Evolutionary conservation across 768 basidiomycete species (phyloP).

Genomic region (Tricholomella constricta): DNA sequence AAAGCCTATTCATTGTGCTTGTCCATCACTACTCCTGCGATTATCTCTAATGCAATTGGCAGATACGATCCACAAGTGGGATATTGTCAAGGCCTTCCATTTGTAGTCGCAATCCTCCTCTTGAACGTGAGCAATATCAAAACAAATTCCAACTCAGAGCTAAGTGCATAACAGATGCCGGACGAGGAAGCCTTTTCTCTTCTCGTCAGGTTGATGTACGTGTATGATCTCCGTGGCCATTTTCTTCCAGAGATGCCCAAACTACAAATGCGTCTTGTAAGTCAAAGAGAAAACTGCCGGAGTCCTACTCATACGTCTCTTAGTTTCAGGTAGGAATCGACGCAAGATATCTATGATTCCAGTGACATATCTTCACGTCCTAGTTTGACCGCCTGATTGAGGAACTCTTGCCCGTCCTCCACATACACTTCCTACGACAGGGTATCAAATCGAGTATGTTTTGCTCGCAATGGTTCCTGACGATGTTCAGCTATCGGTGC

Average conservation of each 20-base stretch:
- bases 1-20: conserved; percentile 94
- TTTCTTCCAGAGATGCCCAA: conserved; percentile 99
- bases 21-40: conserved; percentile 1
- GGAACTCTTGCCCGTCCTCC: conserved; percentile 88
- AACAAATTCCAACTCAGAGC: not conserved
- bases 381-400: conserved; percentile 95
- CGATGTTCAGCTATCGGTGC: conserved; percentile 92
- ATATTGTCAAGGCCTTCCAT: conserved; percentile 96
- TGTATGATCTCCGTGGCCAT: conserved; percentile 94
- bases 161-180: conserved; percentile 75
- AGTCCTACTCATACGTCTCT: conserved; percentile 2
- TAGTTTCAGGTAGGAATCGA: conserved; percentile 59
- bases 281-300: conserved; percentile 21
- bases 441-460: conserved; percentile 98
- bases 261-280: conserved; percentile 85
- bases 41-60: conserved; percentile 6
- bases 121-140: conserved; percentile 66
- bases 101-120: conserved; percentile 91
- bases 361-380: conserved; percentile 8
- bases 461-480: conserved; percentile 98
- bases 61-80: conserved; percentile 93
- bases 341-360: not conserved
- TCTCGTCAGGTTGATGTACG: conserved; percentile 92
- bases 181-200: conserved; percentile 99
- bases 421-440: conserved; percentile 91